phyloP scores from a whole-genome alignment of 2,329 filamentous ascomycete genomes.

The Botrytis cinerea region DNA sequence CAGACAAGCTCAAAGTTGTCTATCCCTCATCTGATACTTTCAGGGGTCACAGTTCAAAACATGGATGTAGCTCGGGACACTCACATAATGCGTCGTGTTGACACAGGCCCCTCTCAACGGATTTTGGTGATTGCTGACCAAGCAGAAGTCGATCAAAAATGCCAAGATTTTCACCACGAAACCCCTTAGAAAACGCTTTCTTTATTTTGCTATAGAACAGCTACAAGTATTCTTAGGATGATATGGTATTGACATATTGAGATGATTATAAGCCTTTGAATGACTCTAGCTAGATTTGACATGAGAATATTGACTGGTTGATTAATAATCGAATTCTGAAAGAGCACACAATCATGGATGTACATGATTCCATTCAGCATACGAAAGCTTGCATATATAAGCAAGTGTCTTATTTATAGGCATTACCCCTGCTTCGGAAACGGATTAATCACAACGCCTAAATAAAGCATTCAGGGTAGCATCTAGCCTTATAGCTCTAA shows the following conservation, averaged over 20 bases:
- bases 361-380: neutral
- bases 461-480: slow-evolving; percentile 17
- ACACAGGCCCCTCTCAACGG: neutral
- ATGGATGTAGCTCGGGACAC: slow-evolving; percentile 4
- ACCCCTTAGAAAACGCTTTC: neutral
- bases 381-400: neutral
- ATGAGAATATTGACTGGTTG: neutral
- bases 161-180: neutral
- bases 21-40: slow-evolving; percentile 8
- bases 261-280: neutral
- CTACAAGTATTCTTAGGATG: accelerated
- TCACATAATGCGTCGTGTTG: neutral
- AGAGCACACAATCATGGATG: neutral
- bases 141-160: neutral
- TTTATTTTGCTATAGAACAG: accelerated
- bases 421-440: neutral
- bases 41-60: slow-evolving; percentile 8
- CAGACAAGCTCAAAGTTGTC: neutral
- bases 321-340: neutral
- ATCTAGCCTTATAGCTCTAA: slow-evolving; percentile 7
- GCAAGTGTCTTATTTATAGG: neutral
- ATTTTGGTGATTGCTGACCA: neutral
- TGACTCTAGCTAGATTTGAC: accelerated
- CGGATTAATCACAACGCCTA: slow-evolving; percentile 22
- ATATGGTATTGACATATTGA: accelerated